Evolutionary conservation across 2,329 filamentous ascomycete species (phyloP), one percentile per base, ranked within the genome.

Genomic region (Paramyrothecium sp.): DNA sequence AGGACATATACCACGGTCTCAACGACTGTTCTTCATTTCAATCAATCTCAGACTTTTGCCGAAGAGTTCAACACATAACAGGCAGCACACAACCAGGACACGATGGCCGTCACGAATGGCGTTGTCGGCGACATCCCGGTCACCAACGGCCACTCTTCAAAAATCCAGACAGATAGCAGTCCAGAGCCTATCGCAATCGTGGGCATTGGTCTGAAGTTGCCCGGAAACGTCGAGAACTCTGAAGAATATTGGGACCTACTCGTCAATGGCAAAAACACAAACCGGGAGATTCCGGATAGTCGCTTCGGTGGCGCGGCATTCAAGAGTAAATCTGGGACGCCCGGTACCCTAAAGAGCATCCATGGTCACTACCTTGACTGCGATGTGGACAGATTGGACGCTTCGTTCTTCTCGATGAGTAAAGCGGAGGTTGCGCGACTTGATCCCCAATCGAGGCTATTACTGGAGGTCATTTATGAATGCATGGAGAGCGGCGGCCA

Each of bases 151-250:
- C 13, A 16, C 46, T 44, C 44, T 44, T 23, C 10, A n/a, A 52
- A 17, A 52, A 26, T 26, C 54, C 21, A 51, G 30, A n/a, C 52
- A 44, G 53, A 34, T 33, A 54, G 52, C 56, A 41, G 50, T 10
- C 51, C 53, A 12, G 54, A 56, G n/a, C 67, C 71, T 5, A 66
- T 73, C 20, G 71, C 71, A 21, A 69, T 73, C 44, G 60, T 67
- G 12, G 71, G 71, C n/a, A 69, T 72, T 59, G 71, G 61, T 1
- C 58, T 71, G 57, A 65, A 69, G 8, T 65, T 73, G 3, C 71
- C 71, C 0, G 71, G 71, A 2, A 60, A 63, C 2, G 59, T 74
- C 7, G 51, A 56, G 2, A 64, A 63, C 30, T 54, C 64, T 0
- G 53, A 63, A 8, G 63, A 61, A 3, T 70, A 68, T 46, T 75